These are phyloP conservation scores for Imleria badia DNA, from an alignment of 768 basidiomycete species.

Conservation along the genomic window DNA sequence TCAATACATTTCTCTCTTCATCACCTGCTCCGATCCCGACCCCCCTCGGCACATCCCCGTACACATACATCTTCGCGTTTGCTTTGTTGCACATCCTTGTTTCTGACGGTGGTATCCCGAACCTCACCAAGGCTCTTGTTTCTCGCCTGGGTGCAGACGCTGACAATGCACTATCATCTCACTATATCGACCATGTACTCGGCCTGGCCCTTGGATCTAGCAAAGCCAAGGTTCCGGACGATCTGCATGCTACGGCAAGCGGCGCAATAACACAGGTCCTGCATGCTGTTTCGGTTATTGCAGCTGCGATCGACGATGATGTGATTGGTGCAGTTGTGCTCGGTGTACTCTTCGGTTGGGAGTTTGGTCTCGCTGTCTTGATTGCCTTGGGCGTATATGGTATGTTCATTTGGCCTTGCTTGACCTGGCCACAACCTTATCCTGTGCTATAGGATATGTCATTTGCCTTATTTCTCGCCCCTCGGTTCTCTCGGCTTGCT, in stretches of 20 bases:
- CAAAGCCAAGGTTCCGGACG: constrained; percentile 78
- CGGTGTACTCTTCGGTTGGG: constrained; percentile 61
- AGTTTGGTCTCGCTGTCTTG: constrained; percentile 64
- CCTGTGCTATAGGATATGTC: constrained; percentile 15
- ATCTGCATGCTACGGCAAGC: constrained; percentile 16
- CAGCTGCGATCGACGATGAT: constrained; percentile 84
- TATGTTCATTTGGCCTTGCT: constrained; percentile 29
- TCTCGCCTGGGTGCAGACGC: constrained; percentile 89
- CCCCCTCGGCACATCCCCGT: constrained; percentile 47
- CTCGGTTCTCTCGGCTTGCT: constrained; percentile 8
- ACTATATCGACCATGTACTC: constrained; percentile 85
- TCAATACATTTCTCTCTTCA: constrained; percentile 22
- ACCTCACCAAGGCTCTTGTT: constrained; percentile 73
- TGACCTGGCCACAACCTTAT: background rate
- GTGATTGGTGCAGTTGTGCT: constrained; percentile 70
- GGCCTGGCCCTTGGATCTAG: constrained; percentile 85
- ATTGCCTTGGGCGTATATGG: constrained; percentile 74
- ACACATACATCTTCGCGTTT: constrained; percentile 70
- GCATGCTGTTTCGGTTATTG: constrained; percentile 52
- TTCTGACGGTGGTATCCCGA: constrained; percentile 72
- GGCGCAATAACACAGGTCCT: constrained; percentile 18
- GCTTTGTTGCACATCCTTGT: constrained; percentile 70
- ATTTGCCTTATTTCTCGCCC: constrained; percentile 9
- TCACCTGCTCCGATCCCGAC: constrained; percentile 17
- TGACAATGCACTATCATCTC: constrained; percentile 54